Base-by-base conservation (phyloP, 2,329 filamentous ascomycete genomes). In the Cytospora chrysosperma region DNA sequence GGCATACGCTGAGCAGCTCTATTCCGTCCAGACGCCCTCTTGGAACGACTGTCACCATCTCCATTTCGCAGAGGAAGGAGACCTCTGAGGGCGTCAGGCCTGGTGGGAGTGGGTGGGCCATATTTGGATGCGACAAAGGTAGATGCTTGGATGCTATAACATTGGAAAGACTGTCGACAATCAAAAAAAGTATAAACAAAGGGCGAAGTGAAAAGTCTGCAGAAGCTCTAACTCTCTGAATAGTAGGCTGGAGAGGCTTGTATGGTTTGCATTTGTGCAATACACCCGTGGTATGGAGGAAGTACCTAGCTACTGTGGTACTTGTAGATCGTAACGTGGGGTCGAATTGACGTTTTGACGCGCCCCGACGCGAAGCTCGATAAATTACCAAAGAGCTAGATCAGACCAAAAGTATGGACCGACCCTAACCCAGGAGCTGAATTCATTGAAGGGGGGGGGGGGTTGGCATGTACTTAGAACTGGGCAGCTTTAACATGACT, bases 61-160 rank as follows among this genome's bases (percentile, higher is more conserved):
- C 94, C 93, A 97, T 98, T 79, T 99, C 95, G 76, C 93, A 97
- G 30, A 98, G 81, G 73, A 98, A 99, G 57, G 93, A 91, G 53
- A 96, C 90, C 79, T 99, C 95, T 68, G 91, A 83, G 65, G 95
- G 92, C 70, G 91, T 89, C 52, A 97, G 84, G 75, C 79, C 82
- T 58, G 75, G 71, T 5, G 81, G 81, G 17, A 84, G 74, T 32
- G 82, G 80, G 56, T 82, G 74, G 34, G 82, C 82, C 82, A 85
- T 84, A 50, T 34, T 67, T 65, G 54, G n/a, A 26, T 52, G 26
- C 28, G 24, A 26, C n/a, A 43, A 30, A 15, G n/a, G n/a, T n/a
- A n/a, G n/a, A n/a, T n/a, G n/a, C n/a, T n/a, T 26, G 24, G 49
- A 26, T 56, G 61, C 61, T 54, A 67, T 67, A 58, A 61, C 63